Base-by-base conservation (phyloP, 176 grass and related monocot species). In the Coix lacrymajobi region DNA sequence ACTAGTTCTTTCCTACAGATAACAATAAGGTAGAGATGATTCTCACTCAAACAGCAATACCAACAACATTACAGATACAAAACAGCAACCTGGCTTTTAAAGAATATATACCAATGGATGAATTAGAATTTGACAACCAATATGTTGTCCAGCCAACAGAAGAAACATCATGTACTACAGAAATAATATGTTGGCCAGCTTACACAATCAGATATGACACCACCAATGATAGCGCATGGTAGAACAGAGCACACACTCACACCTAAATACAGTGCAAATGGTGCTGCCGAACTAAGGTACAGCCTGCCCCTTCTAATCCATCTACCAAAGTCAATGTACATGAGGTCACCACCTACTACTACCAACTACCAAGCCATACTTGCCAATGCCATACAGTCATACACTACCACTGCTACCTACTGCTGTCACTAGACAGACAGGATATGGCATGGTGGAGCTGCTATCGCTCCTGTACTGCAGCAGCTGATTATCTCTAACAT, bases 1-100 rank as follows among this genome's bases (percentile, higher is more conserved):
- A 94, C 70, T 72, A 89, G 80, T 66, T 99, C 97, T 88, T 90
- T 99, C 93, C 96, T 99, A 78, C 44, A 94, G 31, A 79, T 60
- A 68, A 72, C 40, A 30, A 75, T 24, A 84, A 73, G 41, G 11
- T 5, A 78, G 1, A 79, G 25, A 58, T 57, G 52, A 44, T 57
- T 58, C 4, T 67, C n/a, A 57, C 28, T 83, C 15, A 48, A 36
- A 7, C 24, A 69, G 56, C 44, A 34, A 74, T 37, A 45, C 39
- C 74, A 81, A 75, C 26, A 46, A 30, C 17, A 89, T 54, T 61
- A 33, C 30, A 65, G 44, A 61, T 76, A 69, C n/a, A 71, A 46
- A 40, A 69, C 34, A 39, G 31, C 4, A 45, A 63, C 43, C 66
- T 26, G 46, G n/a, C n/a, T 51, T 49, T 39, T 79, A 26, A 8